A percentile compares a stretch with the other conserved stretches of the same genome.
Conservation (phyloP, 192 early-diverging fungal species). For the Coemansia pectinata region DNA sequence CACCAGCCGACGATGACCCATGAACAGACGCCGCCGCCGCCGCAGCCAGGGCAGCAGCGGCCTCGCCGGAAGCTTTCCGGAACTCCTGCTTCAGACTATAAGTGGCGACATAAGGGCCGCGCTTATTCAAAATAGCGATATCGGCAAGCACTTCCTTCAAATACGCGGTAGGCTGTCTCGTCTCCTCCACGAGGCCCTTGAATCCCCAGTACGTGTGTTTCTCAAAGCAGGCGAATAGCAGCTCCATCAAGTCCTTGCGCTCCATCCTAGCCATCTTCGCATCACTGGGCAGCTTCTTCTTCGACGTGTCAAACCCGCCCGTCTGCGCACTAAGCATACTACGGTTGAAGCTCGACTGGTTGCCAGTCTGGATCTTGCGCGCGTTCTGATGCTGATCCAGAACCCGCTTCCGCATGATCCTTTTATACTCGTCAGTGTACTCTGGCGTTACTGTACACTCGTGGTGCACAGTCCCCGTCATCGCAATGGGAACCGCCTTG, state of each 20-base stretch:
- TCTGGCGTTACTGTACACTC: slow-evolving; percentile 69
- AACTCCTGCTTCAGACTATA: slow-evolving; percentile 90
- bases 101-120: slow-evolving; percentile 75
- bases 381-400: slow-evolving; percentile 53
- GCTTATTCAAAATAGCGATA: slow-evolving; percentile 78
- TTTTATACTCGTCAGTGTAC: slow-evolving; percentile 60
- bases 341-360: slow-evolving; percentile 44
- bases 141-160: slow-evolving; percentile 83
- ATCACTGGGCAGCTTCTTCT: slow-evolving; percentile 57
- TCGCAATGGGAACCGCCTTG: slow-evolving; percentile 56
- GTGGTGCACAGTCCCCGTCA: slow-evolving; percentile 70
- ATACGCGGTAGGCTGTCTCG: slow-evolving; percentile 77
- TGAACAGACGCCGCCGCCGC: slow-evolving; percentile 13
- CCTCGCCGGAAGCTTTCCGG: slow-evolving; percentile 43
- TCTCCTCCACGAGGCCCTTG: slow-evolving; percentile 79
- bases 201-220: slow-evolving; percentile 81
- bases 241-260: slow-evolving; percentile 77
- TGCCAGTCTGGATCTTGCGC: slow-evolving; percentile 20
- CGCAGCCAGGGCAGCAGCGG: slow-evolving; percentile 18
- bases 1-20: background rate
- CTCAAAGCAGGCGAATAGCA: slow-evolving; percentile 81
- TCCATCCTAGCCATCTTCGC: slow-evolving; percentile 85
- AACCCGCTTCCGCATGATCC: slow-evolving; percentile 69
- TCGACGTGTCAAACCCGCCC: slow-evolving; percentile 41
- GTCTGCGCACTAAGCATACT: slow-evolving; percentile 45